Evolutionary conservation across 2,329 filamentous ascomycete genomes (phyloP).

Genomic region (Elsinoe batatas): DNA sequence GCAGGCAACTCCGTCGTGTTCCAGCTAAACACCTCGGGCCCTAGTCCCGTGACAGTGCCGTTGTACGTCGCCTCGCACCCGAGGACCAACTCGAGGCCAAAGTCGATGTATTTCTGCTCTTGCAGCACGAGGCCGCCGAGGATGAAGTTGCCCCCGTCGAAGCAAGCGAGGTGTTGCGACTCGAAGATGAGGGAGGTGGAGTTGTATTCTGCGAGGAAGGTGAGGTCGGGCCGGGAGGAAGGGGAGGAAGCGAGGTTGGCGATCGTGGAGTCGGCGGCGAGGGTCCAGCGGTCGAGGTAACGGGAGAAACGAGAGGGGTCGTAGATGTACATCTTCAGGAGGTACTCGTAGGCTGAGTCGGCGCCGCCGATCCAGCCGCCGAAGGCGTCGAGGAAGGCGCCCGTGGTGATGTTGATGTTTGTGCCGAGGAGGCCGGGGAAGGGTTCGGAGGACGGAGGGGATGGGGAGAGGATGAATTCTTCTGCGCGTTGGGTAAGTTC

Average conservation of each 20-base stretch:
- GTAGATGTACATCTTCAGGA: slow-evolving; percentile 86
- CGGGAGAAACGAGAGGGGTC: slow-evolving; percentile 51
- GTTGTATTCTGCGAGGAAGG: slow-evolving; percentile 55
- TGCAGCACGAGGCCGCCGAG: slow-evolving; percentile 64
- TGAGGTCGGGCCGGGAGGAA: slow-evolving; percentile 55
- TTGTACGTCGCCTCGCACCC: slow-evolving; percentile 67
- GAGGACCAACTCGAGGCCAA: slow-evolving; percentile 61
- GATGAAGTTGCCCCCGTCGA: slow-evolving; percentile 77
- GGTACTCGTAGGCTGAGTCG: slow-evolving; percentile 81
- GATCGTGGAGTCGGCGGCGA: slow-evolving; percentile 67
- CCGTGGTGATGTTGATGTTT: slow-evolving; percentile 53
- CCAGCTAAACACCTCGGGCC: slow-evolving; percentile 52
- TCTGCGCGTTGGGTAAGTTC: slow-evolving; percentile 57
- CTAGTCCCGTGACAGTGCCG: slow-evolving; percentile 59
- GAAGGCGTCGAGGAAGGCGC: slow-evolving; percentile 53
- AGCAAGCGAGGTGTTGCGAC: slow-evolving; percentile 57
- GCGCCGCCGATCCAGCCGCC: slow-evolving; percentile 71
- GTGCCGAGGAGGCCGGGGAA: slow-evolving; percentile 69
- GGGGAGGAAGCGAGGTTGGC: slow-evolving; percentile 61
- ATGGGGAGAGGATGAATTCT: slow-evolving; percentile 57
- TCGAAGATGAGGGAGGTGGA: slow-evolving; percentile 31
- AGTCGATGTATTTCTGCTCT: slow-evolving; percentile 57
- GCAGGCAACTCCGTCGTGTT: slow-evolving; percentile 28
- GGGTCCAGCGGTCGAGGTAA: slow-evolving; percentile 64
- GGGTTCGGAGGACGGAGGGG: slow-evolving; percentile 53